Evolutionary conservation across 345 rosid genomes (phyloP).

Genomic region (Gossypium anomalum): DNA sequence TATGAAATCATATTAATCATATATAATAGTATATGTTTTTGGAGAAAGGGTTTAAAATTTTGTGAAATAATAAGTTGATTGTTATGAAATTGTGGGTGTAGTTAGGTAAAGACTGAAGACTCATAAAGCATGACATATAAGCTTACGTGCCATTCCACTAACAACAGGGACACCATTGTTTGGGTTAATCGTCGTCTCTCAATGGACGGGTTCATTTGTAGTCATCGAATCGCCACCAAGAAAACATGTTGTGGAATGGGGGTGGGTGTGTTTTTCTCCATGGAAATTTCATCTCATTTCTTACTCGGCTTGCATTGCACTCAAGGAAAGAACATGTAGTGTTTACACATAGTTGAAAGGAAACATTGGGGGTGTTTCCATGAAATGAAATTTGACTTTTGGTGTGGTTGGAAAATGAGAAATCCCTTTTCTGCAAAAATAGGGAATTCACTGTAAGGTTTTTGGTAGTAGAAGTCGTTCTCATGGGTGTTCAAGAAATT

Average conservation of each 20-base stretch:
- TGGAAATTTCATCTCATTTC: neutral
- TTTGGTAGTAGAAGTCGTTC: no score
- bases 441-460: neutral
- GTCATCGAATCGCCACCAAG: neutral
- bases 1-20: neutral
- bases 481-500: no score
- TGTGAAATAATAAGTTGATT: neutral
- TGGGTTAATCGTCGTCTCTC: conserved; percentile 3
- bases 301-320: no score
- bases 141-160: neutral
- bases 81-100: neutral
- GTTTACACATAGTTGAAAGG: neutral
- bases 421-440: neutral
- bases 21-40: neutral
- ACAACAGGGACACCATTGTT: neutral
- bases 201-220: neutral
- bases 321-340: neutral
- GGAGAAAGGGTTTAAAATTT: neutral
- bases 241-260: no score
- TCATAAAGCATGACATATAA: neutral
- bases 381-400: neutral
- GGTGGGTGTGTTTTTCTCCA: neutral
- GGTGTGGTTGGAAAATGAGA: neutral
- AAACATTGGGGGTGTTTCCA: neutral
- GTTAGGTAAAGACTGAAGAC: neutral